A percentile compares a stretch with the other conserved stretches of the same genome.
Conservation (phyloP, 1,284 basidiomycete genomes). For the Sporisorium sorghi region DNA sequence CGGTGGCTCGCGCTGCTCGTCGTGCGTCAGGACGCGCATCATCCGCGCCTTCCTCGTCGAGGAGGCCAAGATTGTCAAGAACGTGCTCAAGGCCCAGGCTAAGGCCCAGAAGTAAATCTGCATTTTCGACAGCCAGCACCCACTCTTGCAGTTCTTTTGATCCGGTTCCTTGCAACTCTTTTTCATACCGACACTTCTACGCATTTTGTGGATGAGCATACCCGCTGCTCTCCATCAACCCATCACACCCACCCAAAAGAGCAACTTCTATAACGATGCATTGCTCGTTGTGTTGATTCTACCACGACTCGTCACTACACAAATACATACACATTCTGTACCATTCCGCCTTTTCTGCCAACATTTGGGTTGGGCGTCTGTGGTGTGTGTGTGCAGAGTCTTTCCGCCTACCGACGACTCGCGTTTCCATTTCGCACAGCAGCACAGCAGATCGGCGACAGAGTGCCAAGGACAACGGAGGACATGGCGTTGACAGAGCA, state of each 20-base stretch:
- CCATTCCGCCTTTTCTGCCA: too few relatives aligned
- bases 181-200: neutral
- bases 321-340: neutral
- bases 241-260: neutral
- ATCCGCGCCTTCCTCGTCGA: constrained; percentile 98
- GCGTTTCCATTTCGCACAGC: too few relatives aligned
- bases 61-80: constrained; percentile 99
- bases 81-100: constrained; percentile 90
- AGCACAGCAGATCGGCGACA: too few relatives aligned
- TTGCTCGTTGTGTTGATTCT: neutral
- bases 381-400: too few relatives aligned
- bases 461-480: too few relatives aligned
- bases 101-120: constrained; percentile 51
- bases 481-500: too few relatives aligned
- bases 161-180: neutral
- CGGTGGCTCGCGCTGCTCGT: constrained; percentile 67
- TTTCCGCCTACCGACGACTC: too few relatives aligned
- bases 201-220: too few relatives aligned
- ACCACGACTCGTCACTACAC: neutral
- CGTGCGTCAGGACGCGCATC: constrained; percentile 73
- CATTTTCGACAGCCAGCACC: neutral
- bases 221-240: neutral
- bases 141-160: neutral
- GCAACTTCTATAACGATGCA: neutral
- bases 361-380: too few relatives aligned